A percentile compares a stretch with the other conserved stretches of the same genome.
These are phyloP conservation scores for Epichloe sylvatica DNA, from an alignment of 2,329 filamentous ascomycete species.

Conservation along the genomic window DNA sequence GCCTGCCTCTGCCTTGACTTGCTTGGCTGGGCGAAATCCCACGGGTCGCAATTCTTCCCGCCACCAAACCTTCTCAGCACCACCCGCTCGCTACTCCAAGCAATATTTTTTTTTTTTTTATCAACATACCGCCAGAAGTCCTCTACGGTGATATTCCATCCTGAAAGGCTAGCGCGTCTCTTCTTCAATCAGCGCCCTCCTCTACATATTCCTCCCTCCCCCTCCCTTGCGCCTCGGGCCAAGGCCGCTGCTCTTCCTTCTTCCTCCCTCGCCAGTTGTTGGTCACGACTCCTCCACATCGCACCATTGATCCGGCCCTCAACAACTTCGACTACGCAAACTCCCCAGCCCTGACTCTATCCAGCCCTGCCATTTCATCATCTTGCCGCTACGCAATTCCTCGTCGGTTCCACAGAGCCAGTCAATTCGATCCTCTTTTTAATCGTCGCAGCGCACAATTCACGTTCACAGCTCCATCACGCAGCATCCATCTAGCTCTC, in stretches of 20 bases:
- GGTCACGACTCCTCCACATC: slow-evolving; percentile 1
- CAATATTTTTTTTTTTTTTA: not conserved
- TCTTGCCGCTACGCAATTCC: not conserved
- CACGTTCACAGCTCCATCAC: not conserved
- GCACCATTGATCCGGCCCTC: slow-evolving; percentile 3
- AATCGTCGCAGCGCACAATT: not conserved
- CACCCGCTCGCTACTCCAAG: not conserved
- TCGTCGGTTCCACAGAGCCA: not conserved
- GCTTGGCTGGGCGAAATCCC: not conserved
- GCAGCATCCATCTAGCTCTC: not conserved
- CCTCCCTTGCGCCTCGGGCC: not conserved
- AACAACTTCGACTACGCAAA: slow-evolving; percentile 1
- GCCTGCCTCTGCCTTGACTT: not conserved
- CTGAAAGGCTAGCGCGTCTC: not conserved
- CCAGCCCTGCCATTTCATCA: not conserved
- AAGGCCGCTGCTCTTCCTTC: not conserved
- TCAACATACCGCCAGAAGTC: not conserved
- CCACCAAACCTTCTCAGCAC: slow-evolving; percentile 1
- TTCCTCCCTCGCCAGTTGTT: slow-evolving; percentile 1
- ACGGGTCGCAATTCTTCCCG: slow-evolving; percentile 1
- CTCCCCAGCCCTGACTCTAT: not conserved
- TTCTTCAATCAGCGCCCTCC: not conserved
- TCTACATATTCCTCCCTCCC: not conserved
- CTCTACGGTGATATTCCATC: not conserved
- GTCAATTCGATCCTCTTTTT: not conserved